A percentile compares a stretch with the other conserved stretches of the same genome.
Evolutionary conservation across 1,139 yeast species (phyloP).

Genomic region (Hansenula lynferdii): DNA sequence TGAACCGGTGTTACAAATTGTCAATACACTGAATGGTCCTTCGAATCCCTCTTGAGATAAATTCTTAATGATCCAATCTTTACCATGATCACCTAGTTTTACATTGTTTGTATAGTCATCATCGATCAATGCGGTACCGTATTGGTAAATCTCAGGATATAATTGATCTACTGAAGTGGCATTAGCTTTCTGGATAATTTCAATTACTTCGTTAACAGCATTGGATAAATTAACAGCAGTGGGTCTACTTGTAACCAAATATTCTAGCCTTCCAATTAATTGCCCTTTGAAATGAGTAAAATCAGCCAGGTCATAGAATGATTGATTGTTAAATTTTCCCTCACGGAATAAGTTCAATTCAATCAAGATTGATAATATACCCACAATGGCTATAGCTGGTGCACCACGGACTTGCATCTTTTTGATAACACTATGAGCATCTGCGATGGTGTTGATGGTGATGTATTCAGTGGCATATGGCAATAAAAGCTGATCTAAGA

Average conservation of each 20-base stretch:
- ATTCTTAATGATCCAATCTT: slow-evolving; percentile 52
- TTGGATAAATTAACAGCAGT: slow-evolving; percentile 92
- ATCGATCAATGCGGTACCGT: slow-evolving; percentile 57
- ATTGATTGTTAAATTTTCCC: slow-evolving; percentile 21
- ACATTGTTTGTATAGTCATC: slow-evolving; percentile 76
- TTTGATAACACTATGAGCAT: slow-evolving; percentile 78
- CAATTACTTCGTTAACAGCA: slow-evolving; percentile 60
- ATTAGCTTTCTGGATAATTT: slow-evolving; percentile 26
- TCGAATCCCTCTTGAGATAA: slow-evolving; percentile 44
- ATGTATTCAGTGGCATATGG: slow-evolving; percentile 78
- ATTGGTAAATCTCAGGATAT: slow-evolving; percentile 38
- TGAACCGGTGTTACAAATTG: slow-evolving; percentile 86
- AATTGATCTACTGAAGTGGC: slow-evolving; percentile 27
- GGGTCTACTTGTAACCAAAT: slow-evolving; percentile 76
- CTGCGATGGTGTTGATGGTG: slow-evolving; percentile 51
- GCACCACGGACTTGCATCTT: slow-evolving; percentile 97
- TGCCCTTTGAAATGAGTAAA: slow-evolving; percentile 26
- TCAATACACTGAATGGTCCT: slow-evolving; percentile 75
- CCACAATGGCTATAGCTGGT: slow-evolving; percentile 97
- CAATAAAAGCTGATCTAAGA: slow-evolving; percentile 75
- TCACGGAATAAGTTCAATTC: slow-evolving; percentile 41
- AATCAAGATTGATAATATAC: slow-evolving; percentile 76
- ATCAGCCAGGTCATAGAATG: slow-evolving; percentile 29
- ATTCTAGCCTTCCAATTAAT: slow-evolving; percentile 48
- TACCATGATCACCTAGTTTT: slow-evolving; percentile 77